Evolutionary conservation across 2,329 filamentous ascomycete species (phyloP).

Genomic region (Colletotrichum viniferum): DNA sequence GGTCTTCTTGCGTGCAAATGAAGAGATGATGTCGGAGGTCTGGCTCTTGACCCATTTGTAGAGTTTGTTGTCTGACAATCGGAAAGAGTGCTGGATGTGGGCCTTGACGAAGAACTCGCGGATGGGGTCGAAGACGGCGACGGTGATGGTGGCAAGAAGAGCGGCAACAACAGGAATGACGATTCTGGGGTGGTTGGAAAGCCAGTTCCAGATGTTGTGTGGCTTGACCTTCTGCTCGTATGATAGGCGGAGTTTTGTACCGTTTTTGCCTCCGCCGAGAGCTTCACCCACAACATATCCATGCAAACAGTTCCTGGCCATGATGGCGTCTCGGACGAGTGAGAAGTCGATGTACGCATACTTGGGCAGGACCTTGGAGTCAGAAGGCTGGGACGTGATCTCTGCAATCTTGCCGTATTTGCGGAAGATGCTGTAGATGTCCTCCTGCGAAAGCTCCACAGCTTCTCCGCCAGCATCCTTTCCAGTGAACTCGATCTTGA

Average conservation of each 20-base stretch:
- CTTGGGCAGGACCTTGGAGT: conserved; percentile 83
- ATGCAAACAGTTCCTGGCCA: conserved; percentile 92
- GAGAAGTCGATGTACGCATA: conserved; percentile 83
- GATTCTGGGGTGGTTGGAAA: conserved; percentile 83
- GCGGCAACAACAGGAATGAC: conserved; percentile 85
- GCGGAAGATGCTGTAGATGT: conserved; percentile 84
- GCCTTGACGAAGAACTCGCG: conserved; percentile 90
- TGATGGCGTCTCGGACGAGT: conserved; percentile 75
- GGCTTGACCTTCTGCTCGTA: conserved; percentile 82
- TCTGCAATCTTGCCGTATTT: conserved; percentile 90
- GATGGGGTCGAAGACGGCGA: conserved; percentile 92
- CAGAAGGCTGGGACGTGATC: conserved; percentile 80
- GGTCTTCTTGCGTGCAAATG: conserved; percentile 58
- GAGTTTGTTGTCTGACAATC: conserved; percentile 73
- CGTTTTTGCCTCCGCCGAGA: conserved; percentile 73
- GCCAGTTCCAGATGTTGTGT: conserved; percentile 85
- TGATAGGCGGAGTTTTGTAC: conserved; percentile 79
- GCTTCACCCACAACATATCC: conserved; percentile 75
- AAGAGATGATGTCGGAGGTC: conserved; percentile 69
- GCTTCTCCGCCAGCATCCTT: conserved; percentile 71
- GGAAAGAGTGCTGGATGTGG: conserved; percentile 80
- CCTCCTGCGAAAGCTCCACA: conserved; percentile 84
- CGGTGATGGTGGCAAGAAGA: conserved; percentile 80
- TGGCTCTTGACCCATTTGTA: conserved; percentile 84
- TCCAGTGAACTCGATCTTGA: conserved; percentile 86